These are phyloP conservation scores for Saccharum hybrid DNA, from an alignment of 202 grass and related monocot species.

Conservation along the genomic window DNA sequence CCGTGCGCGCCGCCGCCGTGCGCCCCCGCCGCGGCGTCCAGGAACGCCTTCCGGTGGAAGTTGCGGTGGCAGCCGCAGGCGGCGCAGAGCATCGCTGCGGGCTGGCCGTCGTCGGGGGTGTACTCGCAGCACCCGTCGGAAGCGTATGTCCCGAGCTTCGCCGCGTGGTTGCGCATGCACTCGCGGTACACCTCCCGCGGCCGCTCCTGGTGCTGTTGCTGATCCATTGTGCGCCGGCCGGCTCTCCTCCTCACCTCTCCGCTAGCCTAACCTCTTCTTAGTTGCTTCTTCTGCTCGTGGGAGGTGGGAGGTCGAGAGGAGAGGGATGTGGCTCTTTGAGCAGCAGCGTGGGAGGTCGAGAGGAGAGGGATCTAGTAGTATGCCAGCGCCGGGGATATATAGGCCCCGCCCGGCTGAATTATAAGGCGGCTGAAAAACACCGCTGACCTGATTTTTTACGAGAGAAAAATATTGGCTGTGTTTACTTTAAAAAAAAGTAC, in stretches of 20 bases:
- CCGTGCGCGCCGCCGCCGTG: conserved; percentile 17
- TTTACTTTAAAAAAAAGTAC: too few relatives aligned
- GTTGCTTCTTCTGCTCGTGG: background rate
- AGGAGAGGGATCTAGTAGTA: conserved; percentile 12
- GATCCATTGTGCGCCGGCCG: conserved; percentile 40
- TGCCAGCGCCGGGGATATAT: conserved; percentile 7
- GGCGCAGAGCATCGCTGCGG: conserved; percentile 54
- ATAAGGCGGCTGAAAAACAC: too few relatives aligned
- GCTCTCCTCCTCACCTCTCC: background rate
- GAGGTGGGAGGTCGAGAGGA: too few relatives aligned
- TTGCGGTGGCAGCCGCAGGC: conserved; percentile 97
- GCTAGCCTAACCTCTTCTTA: background rate
- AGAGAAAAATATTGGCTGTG: too few relatives aligned
- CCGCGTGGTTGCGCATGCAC: conserved; percentile 96
- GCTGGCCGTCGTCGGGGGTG: conserved; percentile 69
- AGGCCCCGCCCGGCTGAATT: too few relatives aligned
- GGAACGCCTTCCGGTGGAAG: conserved; percentile 78
- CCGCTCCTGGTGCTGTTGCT: conserved; percentile 56
- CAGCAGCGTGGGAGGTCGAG: conserved; percentile 37
- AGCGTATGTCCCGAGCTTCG: conserved; percentile 86
- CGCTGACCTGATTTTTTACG: too few relatives aligned
- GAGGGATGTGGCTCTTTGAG: conserved; percentile 37
- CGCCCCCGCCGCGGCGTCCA: conserved; percentile 19
- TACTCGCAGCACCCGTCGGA: conserved; percentile 93
- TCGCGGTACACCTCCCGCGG: conserved; percentile 79